Base-by-base conservation (phyloP, 2,329 filamentous ascomycete species). In the Colletotrichum nymphaeae region DNA sequence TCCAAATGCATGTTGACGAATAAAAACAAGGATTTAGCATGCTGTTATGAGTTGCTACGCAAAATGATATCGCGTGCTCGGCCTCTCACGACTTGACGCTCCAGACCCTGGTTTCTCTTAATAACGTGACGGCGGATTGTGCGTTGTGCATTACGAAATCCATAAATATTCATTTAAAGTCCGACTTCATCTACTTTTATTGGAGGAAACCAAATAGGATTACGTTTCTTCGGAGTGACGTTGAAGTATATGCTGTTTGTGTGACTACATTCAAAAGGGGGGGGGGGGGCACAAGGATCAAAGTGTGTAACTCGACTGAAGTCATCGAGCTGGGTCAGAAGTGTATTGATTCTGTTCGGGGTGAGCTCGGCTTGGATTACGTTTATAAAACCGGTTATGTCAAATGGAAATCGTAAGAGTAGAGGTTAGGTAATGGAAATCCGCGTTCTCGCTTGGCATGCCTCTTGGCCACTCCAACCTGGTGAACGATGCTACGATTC, bases 381-480 rank as follows among this genome's bases (percentile, higher is more conserved):
- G 64, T 72, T 72, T 72, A 22, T 58, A 42, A 58, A 63, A 32
- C n/a, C 19, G 5, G 19, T 37, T 30, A 58, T 72, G 24, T 72
- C 69, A 69, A 72, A 63, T 72, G 16, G 65, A 59, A 72, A 69
- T 55, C 24, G 16, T 11, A 19, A 57, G 19, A 32, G 53, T 42
- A 16, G 16, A 58, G 30, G 58, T 72, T 72, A 72, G 65, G 65
- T 63, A 69, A 72, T 69, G 42, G 53, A 24, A 59, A 69, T 52
- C 69, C 69, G 52, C 52, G 37, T 5, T 32, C 24, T 42, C 55
- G 16, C 69, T 72, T 72, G 64, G 64, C 69, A 42, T n/a, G 16
- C 42, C 14, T 52, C 65, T 72, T 63, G 64, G 69, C 69, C 59
- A 19, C 52, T 72, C 24, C 58, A 63, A 30, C 58, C 11, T 42